phyloP scores from a whole-genome alignment of 768 basidiomycete species.

The Amanita inopinata region DNA sequence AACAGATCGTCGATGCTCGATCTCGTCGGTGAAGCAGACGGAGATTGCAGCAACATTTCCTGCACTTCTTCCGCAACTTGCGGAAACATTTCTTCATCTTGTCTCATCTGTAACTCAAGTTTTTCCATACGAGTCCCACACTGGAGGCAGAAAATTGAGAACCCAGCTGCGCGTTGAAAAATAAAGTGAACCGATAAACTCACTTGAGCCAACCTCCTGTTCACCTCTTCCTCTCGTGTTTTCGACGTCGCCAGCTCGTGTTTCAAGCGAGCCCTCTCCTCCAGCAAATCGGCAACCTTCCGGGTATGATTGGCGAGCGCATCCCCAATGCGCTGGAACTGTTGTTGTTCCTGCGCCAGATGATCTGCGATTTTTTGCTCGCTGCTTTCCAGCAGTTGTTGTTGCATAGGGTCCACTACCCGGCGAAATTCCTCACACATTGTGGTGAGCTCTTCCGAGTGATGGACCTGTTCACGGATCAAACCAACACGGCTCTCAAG shows the following conservation, averaged over 20 bases:
- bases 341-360: not conserved
- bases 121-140: constrained; percentile 13
- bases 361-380: not conserved
- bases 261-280: constrained; percentile 1
- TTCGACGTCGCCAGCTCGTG: not conserved
- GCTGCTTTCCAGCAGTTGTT: not conserved
- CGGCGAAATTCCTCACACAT: constrained; percentile 55
- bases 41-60: constrained; percentile 13
- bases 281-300: constrained; percentile 4
- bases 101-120: constrained; percentile 14
- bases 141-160: too few species aligned
- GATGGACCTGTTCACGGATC: constrained; percentile 14
- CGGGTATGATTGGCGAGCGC: not conserved
- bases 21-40: constrained; percentile 12
- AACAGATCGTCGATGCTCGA: constrained; percentile 15
- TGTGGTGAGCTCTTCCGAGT: constrained; percentile 19
- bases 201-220: not conserved
- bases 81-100: constrained; percentile 15
- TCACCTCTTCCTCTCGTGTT: not conserved
- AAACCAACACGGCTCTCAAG: constrained; percentile 12
- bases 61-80: constrained; percentile 18
- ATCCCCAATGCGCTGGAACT: not conserved
- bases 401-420: constrained; percentile 36
- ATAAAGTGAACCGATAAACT: too few species aligned
- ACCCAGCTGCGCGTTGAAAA: too few species aligned